A percentile compares a stretch with the other conserved stretches of the same genome.
Conservation (phyloP, 352 stramenopile species). For the Phytophthora sp. region DNA sequence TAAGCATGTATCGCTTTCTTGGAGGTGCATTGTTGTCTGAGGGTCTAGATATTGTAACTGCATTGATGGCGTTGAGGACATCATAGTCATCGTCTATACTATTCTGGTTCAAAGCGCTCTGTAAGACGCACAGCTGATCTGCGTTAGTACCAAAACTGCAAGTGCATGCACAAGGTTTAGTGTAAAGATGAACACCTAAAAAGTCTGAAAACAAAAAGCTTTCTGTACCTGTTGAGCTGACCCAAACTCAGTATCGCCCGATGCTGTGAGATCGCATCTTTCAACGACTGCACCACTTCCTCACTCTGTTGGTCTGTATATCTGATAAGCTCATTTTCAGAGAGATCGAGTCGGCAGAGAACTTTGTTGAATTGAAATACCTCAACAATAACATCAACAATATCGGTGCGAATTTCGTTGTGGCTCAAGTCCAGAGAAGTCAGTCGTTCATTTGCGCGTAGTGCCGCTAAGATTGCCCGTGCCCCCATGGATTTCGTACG, state of each 20-base stretch:
- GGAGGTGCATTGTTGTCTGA: neutral
- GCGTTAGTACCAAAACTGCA: conserved; percentile 5
- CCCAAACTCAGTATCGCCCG: conserved; percentile 17
- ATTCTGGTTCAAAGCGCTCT: conserved; percentile 21
- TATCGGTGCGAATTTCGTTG: conserved; percentile 44
- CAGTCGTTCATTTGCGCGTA: conserved; percentile 31
- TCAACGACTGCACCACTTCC: neutral
- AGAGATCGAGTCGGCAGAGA: conserved; percentile 37
- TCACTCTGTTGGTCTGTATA: neutral
- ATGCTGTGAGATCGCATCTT: conserved; percentile 4
- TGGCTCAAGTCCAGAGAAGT: conserved; percentile 39
- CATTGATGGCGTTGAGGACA: conserved; percentile 18
- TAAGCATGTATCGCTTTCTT: conserved; percentile 13
- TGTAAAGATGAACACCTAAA: neutral
- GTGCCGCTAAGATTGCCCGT: conserved; percentile 20
- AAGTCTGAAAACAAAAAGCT: neutral
- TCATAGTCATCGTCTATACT: conserved; percentile 13
- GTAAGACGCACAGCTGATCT: conserved; percentile 5
- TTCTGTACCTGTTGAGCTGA: conserved; percentile 25
- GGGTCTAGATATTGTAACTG: neutral
- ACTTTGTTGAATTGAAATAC: conserved; percentile 34
- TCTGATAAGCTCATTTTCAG: conserved; percentile 25
- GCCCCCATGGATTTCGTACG: conserved; percentile 38
- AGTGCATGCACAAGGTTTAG: neutral
- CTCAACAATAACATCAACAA: conserved; percentile 9